Evolutionary conservation across 23 red algal species (phyloP), one percentile per base, ranked within the genome.

Genomic region (Gracilaria domingensis): DNA sequence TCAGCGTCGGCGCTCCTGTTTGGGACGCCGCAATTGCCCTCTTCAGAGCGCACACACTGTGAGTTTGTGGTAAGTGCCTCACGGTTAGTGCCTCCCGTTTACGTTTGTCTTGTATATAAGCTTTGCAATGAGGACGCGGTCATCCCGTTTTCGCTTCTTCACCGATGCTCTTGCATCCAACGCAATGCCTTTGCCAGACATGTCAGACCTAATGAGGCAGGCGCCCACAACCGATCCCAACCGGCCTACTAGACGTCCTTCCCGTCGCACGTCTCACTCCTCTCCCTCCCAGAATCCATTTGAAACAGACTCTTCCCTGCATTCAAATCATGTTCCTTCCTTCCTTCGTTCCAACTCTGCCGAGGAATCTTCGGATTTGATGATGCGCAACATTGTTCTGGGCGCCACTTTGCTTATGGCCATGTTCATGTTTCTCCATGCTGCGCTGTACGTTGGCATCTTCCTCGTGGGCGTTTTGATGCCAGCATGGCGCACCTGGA

Each of bases 401-500:
- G 60, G 40, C 21, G 45, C 71, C 70, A 45, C 71, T 44, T 21
- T 77, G 28, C 62, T 57, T 9, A 59, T 70, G 20, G 48, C 71
- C 16, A 53, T 53, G 16, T 47, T 89, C 29, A 62, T 71, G 60
- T 89, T 89, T 44, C 67, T 89, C 32, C 44, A 76, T 24, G 60
- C 71, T 39, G 62, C 67, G 13, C 49, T 89, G 30, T 79, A 79
- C 36, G 45, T 77, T 29, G 67, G 28, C 32, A 80, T 89, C 39
- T 57, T 89, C 17, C 8, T 80, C 54, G 72, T 89, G 20, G 85
- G 85, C 36, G 60, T 89, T n/a, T 30, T 89, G 17, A 39, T 58
- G n/a, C 85, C 85, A 0, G 85, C 85, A 12, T 89, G 85, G 85
- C 72, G 71, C 45, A 89, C 85, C 4, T 65, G 79, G 51, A 89